Evolutionary conservation across 140 eudicot genomes (phyloP).

Genomic region (Oenanthe javanica): DNA sequence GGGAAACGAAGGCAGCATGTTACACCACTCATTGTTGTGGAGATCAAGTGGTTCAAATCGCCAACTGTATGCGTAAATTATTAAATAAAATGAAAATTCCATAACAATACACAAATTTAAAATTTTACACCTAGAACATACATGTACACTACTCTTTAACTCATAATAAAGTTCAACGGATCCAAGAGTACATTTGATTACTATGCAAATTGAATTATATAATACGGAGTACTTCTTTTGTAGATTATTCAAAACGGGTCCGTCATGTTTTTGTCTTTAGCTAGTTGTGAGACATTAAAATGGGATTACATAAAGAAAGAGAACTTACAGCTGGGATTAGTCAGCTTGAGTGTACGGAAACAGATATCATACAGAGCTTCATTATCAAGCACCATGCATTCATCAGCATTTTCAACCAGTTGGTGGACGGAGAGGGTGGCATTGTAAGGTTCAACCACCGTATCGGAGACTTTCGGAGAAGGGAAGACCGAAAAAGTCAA

Average conservation of each 20-base stretch:
- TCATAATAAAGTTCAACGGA: no score
- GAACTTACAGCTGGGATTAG: slow-evolving; percentile 79
- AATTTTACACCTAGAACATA: no score
- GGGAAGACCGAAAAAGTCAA: slow-evolving; percentile 83
- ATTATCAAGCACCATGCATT: slow-evolving; percentile 82
- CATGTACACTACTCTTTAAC: no score
- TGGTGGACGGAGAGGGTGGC: slow-evolving; percentile 90
- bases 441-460: slow-evolving; percentile 84
- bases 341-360: slow-evolving; percentile 87
- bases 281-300: no score
- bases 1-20: slow-evolving; percentile 89
- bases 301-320: background rate
- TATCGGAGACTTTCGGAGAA: slow-evolving; percentile 77
- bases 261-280: no score
- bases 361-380: slow-evolving; percentile 89
- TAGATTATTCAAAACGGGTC: no score
- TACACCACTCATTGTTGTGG: slow-evolving; percentile 86
- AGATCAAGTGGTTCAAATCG: slow-evolving; percentile 81
- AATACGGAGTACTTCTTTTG: no score
- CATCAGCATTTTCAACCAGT: slow-evolving; percentile 82
- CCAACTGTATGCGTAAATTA: slow-evolving; percentile 41
- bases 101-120: background rate
- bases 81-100: background rate
- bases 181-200: no score
- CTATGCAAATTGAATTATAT: no score